These are phyloP conservation scores for Debaryomycetaceae sp. DNA, from an alignment of 1,139 yeast genomes.

Conservation along the genomic window DNA sequence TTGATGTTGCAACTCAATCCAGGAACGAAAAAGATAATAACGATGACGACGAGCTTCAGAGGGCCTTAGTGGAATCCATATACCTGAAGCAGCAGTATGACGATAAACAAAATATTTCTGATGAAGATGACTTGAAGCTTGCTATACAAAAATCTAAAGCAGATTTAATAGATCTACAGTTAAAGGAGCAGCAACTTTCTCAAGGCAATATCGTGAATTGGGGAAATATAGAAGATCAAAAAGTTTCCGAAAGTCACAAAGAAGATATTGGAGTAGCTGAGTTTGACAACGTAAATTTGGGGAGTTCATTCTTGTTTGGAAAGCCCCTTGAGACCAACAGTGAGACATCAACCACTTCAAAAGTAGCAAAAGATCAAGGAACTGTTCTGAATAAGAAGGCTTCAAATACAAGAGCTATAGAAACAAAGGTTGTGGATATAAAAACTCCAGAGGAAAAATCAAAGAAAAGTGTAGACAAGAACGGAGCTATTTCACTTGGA, in stretches of 20 bases:
- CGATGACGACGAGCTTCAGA: constrained; percentile 29
- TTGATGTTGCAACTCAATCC: constrained; percentile 7
- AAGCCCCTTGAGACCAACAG: neutral
- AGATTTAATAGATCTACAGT: constrained; percentile 23
- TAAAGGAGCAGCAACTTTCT: constrained; percentile 14
- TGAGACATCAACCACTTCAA: neutral
- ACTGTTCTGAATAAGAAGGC: neutral
- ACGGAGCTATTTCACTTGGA: neutral
- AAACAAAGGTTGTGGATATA: neutral
- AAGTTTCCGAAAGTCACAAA: neutral
- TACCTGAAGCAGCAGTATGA: constrained; percentile 27
- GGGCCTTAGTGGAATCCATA: constrained; percentile 36
- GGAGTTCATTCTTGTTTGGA: constrained; percentile 3
- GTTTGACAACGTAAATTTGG: constrained; percentile 2
- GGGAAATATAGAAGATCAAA: neutral
- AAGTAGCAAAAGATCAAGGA: too few relatives aligned
- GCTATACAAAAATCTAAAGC: constrained; percentile 47
- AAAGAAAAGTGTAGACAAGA: neutral
- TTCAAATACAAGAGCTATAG: neutral
- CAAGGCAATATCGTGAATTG: constrained; percentile 4
- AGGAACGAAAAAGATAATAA: constrained; percentile 18
- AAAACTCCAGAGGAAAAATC: neutral
- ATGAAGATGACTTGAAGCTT: constrained; percentile 36
- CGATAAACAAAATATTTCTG: constrained; percentile 11
- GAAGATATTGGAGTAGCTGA: constrained; percentile 1